Base-by-base conservation (phyloP, 352 stramenopile species). In the Pilasporangium apinafurcum region DNA sequence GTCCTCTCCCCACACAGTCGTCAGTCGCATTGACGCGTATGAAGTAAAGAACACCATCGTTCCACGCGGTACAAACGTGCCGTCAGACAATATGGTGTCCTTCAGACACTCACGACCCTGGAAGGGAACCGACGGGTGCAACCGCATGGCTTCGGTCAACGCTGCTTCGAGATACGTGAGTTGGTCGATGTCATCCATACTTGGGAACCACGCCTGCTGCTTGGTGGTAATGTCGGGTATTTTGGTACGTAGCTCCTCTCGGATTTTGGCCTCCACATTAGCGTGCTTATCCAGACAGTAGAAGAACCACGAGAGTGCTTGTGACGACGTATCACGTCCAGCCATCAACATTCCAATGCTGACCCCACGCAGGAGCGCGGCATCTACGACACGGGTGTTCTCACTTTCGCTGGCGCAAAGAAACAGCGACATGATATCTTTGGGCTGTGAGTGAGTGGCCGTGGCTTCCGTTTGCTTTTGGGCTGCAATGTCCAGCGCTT, bases 341-440 rank as follows among this genome's bases (percentile, higher is more conserved):
- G 66, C 70, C 8, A 81, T 54, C 20, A 84, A 55, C 38, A 84
- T 76, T 36, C 68, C 73, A 32, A 84, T 61, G 25, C 76, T 45
- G 20, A 83, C 66, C 48, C 83, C 64, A 28, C 65, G 62, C 8
- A 83, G 39, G 31, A 49, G 20, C 21, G 39, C 37, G 4, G 43
- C 43, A 18, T 49, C 32, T 16, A 49, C 31, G 12, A 24, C 43
- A 17, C 32, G 6, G 1, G 43, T 42, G 17, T 49, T 25, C 22
- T 30, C 34, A 4, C 39, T 22, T 17, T 3, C 14, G 22, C 42
- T 49, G 28, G 16, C 36, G 26, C 46, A 33, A 16, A 52, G 37
- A 21, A 52, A 52, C 25, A 52, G 36, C 13, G 45, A 52, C 28
- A 52, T 52, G 14, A 48, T 13, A 16, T 50, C 37, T 12, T 37